These are phyloP conservation scores for Xylaria telfairii DNA, from an alignment of 495 filamentous ascomycete genomes.

Conservation along the genomic window DNA sequence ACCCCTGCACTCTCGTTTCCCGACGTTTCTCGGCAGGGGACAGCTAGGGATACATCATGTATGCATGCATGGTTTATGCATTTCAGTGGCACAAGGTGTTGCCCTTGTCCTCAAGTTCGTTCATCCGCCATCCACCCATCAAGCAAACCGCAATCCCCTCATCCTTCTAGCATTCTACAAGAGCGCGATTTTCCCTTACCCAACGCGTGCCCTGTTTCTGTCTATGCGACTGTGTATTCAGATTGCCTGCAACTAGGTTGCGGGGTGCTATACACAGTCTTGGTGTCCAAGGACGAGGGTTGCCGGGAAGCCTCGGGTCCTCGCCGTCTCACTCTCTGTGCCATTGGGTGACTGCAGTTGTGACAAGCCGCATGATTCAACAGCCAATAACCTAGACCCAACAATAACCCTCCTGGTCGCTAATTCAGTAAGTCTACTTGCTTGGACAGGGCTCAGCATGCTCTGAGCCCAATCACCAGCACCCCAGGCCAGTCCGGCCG, in stretches of 20 bases:
- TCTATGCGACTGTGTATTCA: neutral
- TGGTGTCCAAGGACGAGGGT: neutral
- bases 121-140: neutral
- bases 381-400: constrained; percentile 13
- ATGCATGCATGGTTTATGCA: constrained; percentile 25
- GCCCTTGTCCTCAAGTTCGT: neutral
- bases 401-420: constrained; percentile 27
- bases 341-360: constrained; percentile 23
- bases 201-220: constrained; percentile 8
- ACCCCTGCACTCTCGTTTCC: constrained; percentile 15
- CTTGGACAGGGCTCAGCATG: constrained; percentile 27
- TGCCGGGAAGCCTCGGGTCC: neutral
- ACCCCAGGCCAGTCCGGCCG: constrained; percentile 23
- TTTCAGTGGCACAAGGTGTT: neutral
- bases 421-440: constrained; percentile 15
- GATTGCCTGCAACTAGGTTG: neutral
- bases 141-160: neutral
- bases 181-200: neutral
- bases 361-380: constrained; percentile 30
- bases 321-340: constrained; percentile 7
- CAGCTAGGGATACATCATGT: constrained; percentile 18
- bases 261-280: neutral
- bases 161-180: neutral
- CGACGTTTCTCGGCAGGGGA: constrained; percentile 28
- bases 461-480: constrained; percentile 35